These are phyloP conservation scores for Fulvia fulva DNA, from an alignment of 2,329 filamentous ascomycete species.

Conservation along the genomic window DNA sequence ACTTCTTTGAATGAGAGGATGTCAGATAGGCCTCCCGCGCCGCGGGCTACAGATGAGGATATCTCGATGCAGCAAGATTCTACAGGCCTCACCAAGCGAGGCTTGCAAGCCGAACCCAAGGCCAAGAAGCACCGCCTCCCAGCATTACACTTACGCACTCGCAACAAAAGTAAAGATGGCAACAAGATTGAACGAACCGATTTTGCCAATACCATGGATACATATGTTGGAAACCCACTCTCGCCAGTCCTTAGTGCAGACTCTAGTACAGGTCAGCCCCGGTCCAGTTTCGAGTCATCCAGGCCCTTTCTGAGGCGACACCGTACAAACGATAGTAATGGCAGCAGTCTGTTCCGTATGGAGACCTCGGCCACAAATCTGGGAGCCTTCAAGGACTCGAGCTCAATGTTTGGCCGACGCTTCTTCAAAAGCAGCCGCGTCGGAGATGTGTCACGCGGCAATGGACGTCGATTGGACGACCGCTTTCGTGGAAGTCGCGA, in stretches of 20 bases:
- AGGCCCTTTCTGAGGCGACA: conserved; percentile 26
- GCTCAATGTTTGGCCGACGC: conserved; percentile 58
- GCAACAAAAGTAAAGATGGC: conserved; percentile 35
- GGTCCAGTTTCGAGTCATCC: conserved; percentile 38
- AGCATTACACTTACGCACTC: conserved; percentile 31
- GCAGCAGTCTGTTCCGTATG: conserved; percentile 34
- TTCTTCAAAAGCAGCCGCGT: conserved; percentile 76
- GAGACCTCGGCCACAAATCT: conserved; percentile 14
- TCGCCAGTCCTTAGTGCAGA: conserved; percentile 16
- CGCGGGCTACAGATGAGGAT: conserved; percentile 23
- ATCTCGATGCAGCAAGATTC: conserved; percentile 27
- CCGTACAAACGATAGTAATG: conserved; percentile 48
- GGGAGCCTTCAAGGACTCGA: conserved; percentile 34
- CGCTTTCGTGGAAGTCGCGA: conserved; percentile 57
- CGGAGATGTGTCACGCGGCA: conserved; percentile 66
- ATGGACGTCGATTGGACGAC: conserved; percentile 59
- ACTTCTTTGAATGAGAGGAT: conserved; percentile 15
- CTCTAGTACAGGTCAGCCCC: conserved; percentile 16
- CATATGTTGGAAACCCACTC: conserved; percentile 7
- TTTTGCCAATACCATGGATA: conserved; percentile 21
- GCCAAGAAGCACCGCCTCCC: conserved; percentile 38
- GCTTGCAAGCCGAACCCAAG: conserved; percentile 31
- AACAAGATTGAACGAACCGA: conserved; percentile 31
- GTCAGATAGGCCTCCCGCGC: conserved; percentile 14
- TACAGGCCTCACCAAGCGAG: conserved; percentile 7